Base-by-base conservation (phyloP, 306 rosid species). In the Mimosa pudica region DNA sequence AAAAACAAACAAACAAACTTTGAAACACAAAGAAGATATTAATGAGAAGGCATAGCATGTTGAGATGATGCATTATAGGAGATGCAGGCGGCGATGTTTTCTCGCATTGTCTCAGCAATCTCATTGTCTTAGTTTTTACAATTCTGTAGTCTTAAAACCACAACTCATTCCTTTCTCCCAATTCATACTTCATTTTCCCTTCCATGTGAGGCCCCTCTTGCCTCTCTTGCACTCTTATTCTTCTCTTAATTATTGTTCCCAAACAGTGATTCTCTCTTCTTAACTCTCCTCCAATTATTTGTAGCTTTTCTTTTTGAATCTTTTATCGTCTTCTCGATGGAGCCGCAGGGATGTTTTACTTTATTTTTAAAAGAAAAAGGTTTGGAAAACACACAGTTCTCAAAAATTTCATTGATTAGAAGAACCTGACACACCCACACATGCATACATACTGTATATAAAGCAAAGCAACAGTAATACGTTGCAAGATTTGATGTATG, bases 11-110 rank as follows among this genome's bases (percentile, higher is more conserved):
- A 57, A 57, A 57, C 63, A 57, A 57, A 57, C 11, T 10, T 2
- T 57, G 32, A 57, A 18, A 18, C 30, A 55, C 9, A 17, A 16
- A 0, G 17, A 1, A 6, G 10, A 0, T 8, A n/a, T 7, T 16
- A 17, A 6, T 2, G 61, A 52, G 58, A 52, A n/a, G 61, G 4
- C 61, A 52, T 1, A 14, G 57, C 60, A 52, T 17, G 61, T 54
- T 7, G 24, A 0, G 5, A 20, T 1, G 8, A 54, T 17, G 18
- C n/a, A 36, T 65, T 14, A 5, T 36, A 5, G 16, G 12, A 36
- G 9, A 18, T 7, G 30, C 72, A 41, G 51, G 7, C 7, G 72
- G 72, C 72, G 72, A 67, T 67, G 72, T 67, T 67, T 42, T 67
- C 72, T 67, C 72, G 7, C 33, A 6, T 3, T 67, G 72, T 67